Conservation (phyloP, 2,329 filamentous ascomycete genomes). For the Neurospora sp. region DNA sequence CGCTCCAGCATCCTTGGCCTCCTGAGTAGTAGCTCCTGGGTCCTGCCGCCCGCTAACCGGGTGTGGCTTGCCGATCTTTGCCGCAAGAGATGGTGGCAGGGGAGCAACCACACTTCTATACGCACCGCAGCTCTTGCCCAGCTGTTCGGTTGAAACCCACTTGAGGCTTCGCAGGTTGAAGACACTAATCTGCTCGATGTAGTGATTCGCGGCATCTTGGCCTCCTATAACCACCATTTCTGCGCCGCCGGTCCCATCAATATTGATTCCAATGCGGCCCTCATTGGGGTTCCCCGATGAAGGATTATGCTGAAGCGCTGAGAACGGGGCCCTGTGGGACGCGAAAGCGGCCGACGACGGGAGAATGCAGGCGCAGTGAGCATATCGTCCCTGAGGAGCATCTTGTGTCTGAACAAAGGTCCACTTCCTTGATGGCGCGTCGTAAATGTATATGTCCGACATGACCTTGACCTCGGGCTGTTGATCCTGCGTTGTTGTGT, state of each 20-base stretch:
- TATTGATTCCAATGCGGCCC: conserved; percentile 74
- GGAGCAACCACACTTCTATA: conserved; percentile 94
- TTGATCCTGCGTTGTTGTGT: conserved; percentile 44
- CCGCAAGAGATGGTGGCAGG: conserved; percentile 54
- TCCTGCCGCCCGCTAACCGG: conserved; percentile 30
- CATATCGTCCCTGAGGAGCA: conserved; percentile 85
- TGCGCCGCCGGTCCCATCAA: conserved; percentile 84
- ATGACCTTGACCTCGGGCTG: conserved; percentile 89
- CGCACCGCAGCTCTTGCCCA: conserved; percentile 89
- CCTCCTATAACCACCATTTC: conserved; percentile 97
- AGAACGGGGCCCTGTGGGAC: conserved; percentile 72
- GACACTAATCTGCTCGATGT: conserved; percentile 97
- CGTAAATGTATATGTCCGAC: conserved; percentile 96
- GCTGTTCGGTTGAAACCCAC: conserved; percentile 81
- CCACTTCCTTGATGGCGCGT: conserved; percentile 75
- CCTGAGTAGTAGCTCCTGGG: conserved; percentile 37
- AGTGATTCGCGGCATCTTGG: conserved; percentile 95
- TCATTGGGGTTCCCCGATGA: conserved; percentile 75
- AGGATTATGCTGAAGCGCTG: conserved; percentile 83
- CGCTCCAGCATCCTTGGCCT: conserved; percentile 47
- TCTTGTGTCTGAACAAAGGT: conserved; percentile 72
- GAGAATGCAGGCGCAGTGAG: conserved; percentile 87
- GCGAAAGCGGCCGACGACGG: conserved; percentile 82
- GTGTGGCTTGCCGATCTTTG: conserved; percentile 55
- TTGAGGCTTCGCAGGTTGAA: conserved; percentile 93